Conservation (phyloP, 164 flowering plant species). For the Platanus orientalis region DNA sequence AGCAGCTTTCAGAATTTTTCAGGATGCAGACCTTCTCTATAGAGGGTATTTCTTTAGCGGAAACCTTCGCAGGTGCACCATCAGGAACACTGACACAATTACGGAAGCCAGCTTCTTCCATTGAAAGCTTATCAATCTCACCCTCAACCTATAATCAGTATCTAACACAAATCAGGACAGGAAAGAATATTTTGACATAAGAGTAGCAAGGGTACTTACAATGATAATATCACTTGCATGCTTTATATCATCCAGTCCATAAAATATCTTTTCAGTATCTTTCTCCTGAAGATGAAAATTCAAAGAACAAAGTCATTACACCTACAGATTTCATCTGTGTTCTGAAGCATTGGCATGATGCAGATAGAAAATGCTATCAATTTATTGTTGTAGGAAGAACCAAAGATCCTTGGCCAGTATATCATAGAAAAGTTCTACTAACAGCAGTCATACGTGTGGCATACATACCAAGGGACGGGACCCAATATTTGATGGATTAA, state of each 20-base stretch:
- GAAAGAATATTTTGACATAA: not conserved
- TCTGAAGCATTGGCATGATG: not conserved
- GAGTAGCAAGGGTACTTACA: constrained; percentile 31
- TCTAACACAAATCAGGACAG: not conserved
- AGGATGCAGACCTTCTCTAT: constrained; percentile 47
- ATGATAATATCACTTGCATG: constrained; percentile 68
- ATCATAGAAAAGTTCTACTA: not conserved
- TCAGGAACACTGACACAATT: constrained; percentile 94
- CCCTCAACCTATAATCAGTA: constrained; percentile 74
- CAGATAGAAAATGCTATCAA: not conserved
- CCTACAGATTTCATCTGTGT: not conserved
- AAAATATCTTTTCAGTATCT: constrained; percentile 64
- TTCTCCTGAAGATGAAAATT: constrained; percentile 47
- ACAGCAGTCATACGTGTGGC: not conserved
- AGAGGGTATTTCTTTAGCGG: constrained; percentile 51
- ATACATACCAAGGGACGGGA: not conserved
- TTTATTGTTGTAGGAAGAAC: not conserved
- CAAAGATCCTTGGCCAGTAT: not conserved
- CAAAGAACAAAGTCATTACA: not conserved
- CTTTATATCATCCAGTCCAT: constrained; percentile 81
- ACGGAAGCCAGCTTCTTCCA: constrained; percentile 91
- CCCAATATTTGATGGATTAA: not conserved
- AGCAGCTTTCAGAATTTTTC: not conserved
- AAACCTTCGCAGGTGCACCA: constrained; percentile 79
- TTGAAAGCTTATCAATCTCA: constrained; percentile 92